Base-by-base conservation (phyloP, 176 grass and related monocot species). In the Cymbopogon citratus region DNA sequence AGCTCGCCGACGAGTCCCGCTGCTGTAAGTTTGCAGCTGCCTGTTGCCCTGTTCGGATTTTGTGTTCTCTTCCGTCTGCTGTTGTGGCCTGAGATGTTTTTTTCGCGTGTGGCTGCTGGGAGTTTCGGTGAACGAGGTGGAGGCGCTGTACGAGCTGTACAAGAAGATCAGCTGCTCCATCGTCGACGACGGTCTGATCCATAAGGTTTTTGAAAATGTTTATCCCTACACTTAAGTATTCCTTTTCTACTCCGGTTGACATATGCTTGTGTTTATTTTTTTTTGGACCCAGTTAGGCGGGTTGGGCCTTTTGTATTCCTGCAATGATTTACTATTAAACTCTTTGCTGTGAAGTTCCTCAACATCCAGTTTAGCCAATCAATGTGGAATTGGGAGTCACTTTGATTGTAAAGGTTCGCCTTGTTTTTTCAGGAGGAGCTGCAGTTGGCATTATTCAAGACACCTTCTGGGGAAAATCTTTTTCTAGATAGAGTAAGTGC, bases 121-220 rank as follows among this genome's bases (percentile, higher is more conserved):
- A 90, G 88, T 90, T 68, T 77, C 90, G 12, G 90, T 89, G 72
- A 91, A 79, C 80, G 93, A 96, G 72, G 86, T 96, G 75, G 90
- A 91, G 87, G 90, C 93, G 28, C 77, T 96, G 69, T 80, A 82
- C 80, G 93, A 96, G 80, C 82, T 96, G 14, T 96, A 88, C 69
- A 92, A 76, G 74, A 92, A 85, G 79, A 59, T 96, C 83, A 93
- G 93, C 83, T 87, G 23, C 60, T 96, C 88, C 69, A 92, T 96
- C 66, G 9, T 88, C 76, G 89, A 96, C 18, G 93, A 96, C 81
- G 57, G 85, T 3, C 89, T 87, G 21, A 84, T 91, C 63, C 89
- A 87, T 63, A 87, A 91, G 80, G 85, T 66, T 75, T 52, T 31
- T 52, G 36, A 23, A 52, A n/a, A 56, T 66, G n/a, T 1, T 65